A percentile compares a stretch with the other conserved stretches of the same genome.
Conservation (phyloP, 1,284 basidiomycete species). For the Cryptococcus sp. region DNA sequence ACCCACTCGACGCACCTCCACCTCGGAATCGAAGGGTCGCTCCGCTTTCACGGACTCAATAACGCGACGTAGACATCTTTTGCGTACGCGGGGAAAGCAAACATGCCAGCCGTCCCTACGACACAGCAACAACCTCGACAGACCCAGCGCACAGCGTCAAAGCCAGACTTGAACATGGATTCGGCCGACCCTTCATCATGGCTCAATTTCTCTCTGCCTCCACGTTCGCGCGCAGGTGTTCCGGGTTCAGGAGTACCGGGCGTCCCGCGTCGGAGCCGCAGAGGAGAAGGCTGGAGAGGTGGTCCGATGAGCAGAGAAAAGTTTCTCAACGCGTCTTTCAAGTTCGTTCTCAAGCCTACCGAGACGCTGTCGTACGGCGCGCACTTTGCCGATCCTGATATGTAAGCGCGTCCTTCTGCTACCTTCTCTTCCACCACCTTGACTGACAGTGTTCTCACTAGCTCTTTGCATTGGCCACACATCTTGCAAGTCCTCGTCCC, state of each 20-base stretch:
- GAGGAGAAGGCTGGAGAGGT: constrained; percentile 58
- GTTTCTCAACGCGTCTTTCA: constrained; percentile 90
- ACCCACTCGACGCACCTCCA: too few species aligned
- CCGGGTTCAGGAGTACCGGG: constrained; percentile 42
- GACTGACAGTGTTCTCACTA: constrained; percentile 45
- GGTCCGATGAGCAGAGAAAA: constrained; percentile 79
- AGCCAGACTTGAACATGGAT: constrained; percentile 34
- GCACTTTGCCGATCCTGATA: constrained; percentile 92
- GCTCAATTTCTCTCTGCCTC: constrained; percentile 81
- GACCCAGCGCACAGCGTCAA: constrained; percentile 9
- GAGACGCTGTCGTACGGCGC: constrained; percentile 79
- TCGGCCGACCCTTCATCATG: constrained; percentile 42
- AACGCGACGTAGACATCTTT: too few species aligned
- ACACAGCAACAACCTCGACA: background rate
- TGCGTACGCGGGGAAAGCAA: background rate
- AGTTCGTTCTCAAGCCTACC: constrained; percentile 87
- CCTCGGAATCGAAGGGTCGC: too few species aligned
- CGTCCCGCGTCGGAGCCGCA: constrained; percentile 68
- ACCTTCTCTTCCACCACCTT: background rate
- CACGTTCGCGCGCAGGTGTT: constrained; percentile 62
- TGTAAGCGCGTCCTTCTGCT: constrained; percentile 58
- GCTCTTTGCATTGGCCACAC: constrained; percentile 94
- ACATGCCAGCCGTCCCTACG: constrained; percentile 15
- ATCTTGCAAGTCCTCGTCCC: constrained; percentile 93
- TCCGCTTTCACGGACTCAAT: too few species aligned